Evolutionary conservation across 2,329 filamentous ascomycete species (phyloP), one percentile per base, ranked within the genome.

Genomic region (Trichoderma sp.): DNA sequence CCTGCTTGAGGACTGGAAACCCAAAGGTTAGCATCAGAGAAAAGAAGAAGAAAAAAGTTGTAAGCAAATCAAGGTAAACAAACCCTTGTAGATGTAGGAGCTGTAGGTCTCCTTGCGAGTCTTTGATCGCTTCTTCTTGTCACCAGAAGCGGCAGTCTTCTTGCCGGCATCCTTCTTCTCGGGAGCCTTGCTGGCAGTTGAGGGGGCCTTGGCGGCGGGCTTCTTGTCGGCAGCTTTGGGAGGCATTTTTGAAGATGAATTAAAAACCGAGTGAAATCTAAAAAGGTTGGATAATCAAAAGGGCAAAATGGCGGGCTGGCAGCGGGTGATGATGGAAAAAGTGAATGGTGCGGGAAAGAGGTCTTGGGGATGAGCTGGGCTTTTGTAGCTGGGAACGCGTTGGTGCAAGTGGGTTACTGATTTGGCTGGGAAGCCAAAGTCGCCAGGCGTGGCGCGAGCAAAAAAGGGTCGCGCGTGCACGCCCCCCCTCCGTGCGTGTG

Each of bases 41-140:
- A 18, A 5, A 3, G 3, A 39, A 13, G 26, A 16, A 28, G 7
- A 21, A 65, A 30, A 24, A 2, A 46, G 2, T n/a, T 43, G 24
- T 34, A 5, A 21, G 43, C 14, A 18, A 2, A 46, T 1, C 24
- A 4, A n/a, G 37, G 24, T 30, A 32, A 34, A 73, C 76, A 83
- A 81, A 97, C 95, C 96, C 89, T 98, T 99, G 92, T 98, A 99
- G 86, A 99, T 99, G 90, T 99, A 99, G 68, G 93, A 96, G 76
- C 92, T 96, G 88, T 99, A 99, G n/a, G 96, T 99, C 89, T 99
- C 96, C 92, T 98, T 98, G 86, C 96, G 91, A 76, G 94, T 93
- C 94, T 99, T 99, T 87, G 94, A 97, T 81, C 96, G 93, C 94
- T 98, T 99, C 93, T 99, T 99, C 94, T 98, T 98, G 78, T 98